These are phyloP conservation scores for Neofusicoccum laricinum DNA, from an alignment of 2,329 filamentous ascomycete species.

Conservation along the genomic window DNA sequence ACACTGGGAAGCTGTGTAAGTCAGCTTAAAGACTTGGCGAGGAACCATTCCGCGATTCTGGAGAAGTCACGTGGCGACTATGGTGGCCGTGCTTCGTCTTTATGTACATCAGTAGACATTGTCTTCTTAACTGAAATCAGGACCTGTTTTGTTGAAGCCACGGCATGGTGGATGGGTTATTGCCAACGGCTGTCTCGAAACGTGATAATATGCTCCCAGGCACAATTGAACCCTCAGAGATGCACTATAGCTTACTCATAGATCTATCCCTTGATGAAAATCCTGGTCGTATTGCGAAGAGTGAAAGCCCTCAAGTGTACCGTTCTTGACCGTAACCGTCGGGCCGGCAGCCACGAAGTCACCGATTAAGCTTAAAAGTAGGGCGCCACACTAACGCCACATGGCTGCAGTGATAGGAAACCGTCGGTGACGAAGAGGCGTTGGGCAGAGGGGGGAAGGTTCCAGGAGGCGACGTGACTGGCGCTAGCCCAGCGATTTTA, in stretches of 20 bases:
- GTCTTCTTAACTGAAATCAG: no score
- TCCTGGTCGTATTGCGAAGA: slow-evolving; percentile 44
- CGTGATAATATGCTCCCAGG: no score
- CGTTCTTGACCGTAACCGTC: slow-evolving; percentile 40
- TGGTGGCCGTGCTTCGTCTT: no score
- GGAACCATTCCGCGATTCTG: no score
- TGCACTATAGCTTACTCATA: no score
- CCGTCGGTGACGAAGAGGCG: neutral
- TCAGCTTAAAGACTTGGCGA: neutral
- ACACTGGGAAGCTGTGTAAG: slow-evolving; percentile 23
- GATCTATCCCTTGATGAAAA: slow-evolving; percentile 18
- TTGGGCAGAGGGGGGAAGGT: neutral
- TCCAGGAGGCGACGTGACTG: neutral
- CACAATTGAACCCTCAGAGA: no score
- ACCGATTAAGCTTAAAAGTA: neutral
- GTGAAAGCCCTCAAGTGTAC: slow-evolving; percentile 39
- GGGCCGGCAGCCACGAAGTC: slow-evolving; percentile 20
- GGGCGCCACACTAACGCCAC: neutral
- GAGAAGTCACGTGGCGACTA: no score
- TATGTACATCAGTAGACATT: no score
- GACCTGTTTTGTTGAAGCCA: no score
- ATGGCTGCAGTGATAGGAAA: neutral
- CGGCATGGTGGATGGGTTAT: no score
- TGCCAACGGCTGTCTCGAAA: no score
- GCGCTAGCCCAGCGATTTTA: neutral